These are phyloP conservation scores for Plantago elongata DNA, from an alignment of 257 asterid genomes.

Conservation along the genomic window DNA sequence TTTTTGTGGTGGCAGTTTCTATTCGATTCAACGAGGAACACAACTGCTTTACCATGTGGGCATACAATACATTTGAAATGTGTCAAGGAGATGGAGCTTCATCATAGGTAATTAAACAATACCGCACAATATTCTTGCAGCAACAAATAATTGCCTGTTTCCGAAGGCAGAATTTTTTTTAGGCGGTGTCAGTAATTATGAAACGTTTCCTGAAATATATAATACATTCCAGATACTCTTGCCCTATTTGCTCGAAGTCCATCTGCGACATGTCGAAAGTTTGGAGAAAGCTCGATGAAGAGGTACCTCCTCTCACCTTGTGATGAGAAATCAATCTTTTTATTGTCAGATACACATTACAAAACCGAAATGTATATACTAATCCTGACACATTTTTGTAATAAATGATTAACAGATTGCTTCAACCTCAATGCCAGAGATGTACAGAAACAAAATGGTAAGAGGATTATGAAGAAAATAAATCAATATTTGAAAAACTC, in stretches of 20 bases:
- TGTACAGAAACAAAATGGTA: slow-evolving; percentile 54
- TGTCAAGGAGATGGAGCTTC: slow-evolving; percentile 51
- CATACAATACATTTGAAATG: slow-evolving; percentile 72
- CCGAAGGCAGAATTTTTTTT: not conserved
- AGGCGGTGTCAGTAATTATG: not conserved
- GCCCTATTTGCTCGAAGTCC: slow-evolving; percentile 68
- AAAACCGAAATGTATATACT: not conserved
- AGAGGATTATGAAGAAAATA: slow-evolving; percentile 6
- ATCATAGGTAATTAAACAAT: slow-evolving; percentile 10
- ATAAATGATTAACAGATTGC: slow-evolving; percentile 38
- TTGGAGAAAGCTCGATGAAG: slow-evolving; percentile 59
- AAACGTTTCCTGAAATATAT: not conserved
- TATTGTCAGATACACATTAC: not conserved
- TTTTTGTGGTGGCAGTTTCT: slow-evolving; percentile 37
- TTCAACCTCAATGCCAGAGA: slow-evolving; percentile 51
- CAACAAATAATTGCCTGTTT: not conserved
- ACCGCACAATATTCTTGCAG: not conserved
- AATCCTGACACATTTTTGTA: slow-evolving; percentile 1
- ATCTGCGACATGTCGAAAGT: slow-evolving; percentile 53
- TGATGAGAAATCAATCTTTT: not conserved
- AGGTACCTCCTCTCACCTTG: slow-evolving; percentile 26
- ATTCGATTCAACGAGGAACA: slow-evolving; percentile 50
- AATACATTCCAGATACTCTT: slow-evolving; percentile 45
- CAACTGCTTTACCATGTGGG: slow-evolving; percentile 54
- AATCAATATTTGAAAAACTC: not conserved